phyloP scores from a whole-genome alignment of 1,139 yeast species.

The Suhomyces kunorum region DNA sequence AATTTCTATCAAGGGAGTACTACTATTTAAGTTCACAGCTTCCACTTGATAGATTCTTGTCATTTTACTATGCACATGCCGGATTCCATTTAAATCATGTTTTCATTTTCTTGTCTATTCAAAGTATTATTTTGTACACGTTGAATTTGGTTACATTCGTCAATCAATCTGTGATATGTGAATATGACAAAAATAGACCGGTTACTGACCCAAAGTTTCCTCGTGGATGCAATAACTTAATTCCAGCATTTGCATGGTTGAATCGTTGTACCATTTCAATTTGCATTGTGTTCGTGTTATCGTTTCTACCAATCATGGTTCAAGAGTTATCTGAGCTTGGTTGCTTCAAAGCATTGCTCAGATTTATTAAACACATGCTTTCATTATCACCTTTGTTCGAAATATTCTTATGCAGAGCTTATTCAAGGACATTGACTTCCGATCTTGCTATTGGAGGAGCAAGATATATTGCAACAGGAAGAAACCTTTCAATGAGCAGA shows the following conservation, averaged over 20 bases:
- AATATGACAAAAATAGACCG: conserved; percentile 53
- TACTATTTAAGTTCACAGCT: conserved; percentile 77
- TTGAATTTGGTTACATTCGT: conserved; percentile 68
- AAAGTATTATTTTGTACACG: conserved; percentile 66
- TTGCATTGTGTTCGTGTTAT: conserved; percentile 78
- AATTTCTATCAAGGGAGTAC: conserved; percentile 79
- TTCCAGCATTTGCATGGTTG: conserved; percentile 80
- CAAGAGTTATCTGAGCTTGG: conserved; percentile 86
- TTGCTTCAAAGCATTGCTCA: conserved; percentile 54
- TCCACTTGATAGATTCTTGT: conserved; percentile 76
- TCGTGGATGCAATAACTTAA: conserved; percentile 71
- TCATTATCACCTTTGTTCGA: conserved; percentile 85
- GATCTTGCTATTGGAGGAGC: conserved; percentile 85
- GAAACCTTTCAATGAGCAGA: conserved; percentile 81
- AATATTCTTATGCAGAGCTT: conserved; percentile 83
- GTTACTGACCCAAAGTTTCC: conserved; percentile 65
- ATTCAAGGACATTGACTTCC: conserved; percentile 66
- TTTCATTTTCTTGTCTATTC: conserved; percentile 73
- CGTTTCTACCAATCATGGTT: conserved; percentile 75
- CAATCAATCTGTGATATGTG: conserved; percentile 60
- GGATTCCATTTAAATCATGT: conserved; percentile 86
- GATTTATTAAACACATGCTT: conserved; percentile 63
- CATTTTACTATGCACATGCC: conserved; percentile 89
- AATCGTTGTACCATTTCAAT: conserved; percentile 78
- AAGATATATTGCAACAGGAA: conserved; percentile 76